Evolutionary conservation across 768 basidiomycete genomes (phyloP), one percentile per base, ranked within the genome.

Genomic region (Hysterangium stoloniferum): DNA sequence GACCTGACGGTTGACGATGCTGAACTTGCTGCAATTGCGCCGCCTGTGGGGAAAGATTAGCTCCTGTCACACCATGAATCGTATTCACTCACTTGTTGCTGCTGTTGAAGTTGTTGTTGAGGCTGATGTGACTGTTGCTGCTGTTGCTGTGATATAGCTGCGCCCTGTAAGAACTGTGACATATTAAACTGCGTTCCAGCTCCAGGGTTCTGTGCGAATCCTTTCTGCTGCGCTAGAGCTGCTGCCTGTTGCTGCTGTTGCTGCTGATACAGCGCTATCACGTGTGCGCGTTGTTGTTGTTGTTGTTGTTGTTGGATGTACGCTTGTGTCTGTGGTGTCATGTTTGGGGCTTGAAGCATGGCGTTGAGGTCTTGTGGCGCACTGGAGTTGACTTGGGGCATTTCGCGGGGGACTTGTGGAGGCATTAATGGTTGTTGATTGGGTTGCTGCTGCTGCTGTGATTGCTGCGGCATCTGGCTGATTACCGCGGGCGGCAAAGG

Each of bases 231-330:
- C 29, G 13, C 8, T 29, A 27, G 29, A 57, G 59, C 40, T 33
- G 51, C 40, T 53, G 59, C 59, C 25, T 48, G 43, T 48, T 52
- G 54, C 38, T 54, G 52, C 31, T 56, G 57, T 41, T 59, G 60
- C 24, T 65, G 61, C 29, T 65, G 65, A 4, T 60, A 63, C n/a
- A 56, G 49, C 52, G 61, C 40, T 34, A 58, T 43, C 43, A 52
- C 15, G 19, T 27, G 34, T 29, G 8, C 20, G 12, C 54, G 57
- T 19, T 49, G 51, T 13, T 45, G 52, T 35, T 62, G 62, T 31
- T 52, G 52, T 33, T 60, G 58, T 25, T 42, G 46, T 37, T 45
- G 54, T 37, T 36, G 29, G 12, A 48, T 15, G 24, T 56, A n/a
- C 15, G 40, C 13, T 38, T 52, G 33, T 12, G 54, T 5, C 48